Evolutionary conservation across 2,329 filamentous ascomycete genomes (phyloP).

Genomic region (Cryphonectria carpinicola): DNA sequence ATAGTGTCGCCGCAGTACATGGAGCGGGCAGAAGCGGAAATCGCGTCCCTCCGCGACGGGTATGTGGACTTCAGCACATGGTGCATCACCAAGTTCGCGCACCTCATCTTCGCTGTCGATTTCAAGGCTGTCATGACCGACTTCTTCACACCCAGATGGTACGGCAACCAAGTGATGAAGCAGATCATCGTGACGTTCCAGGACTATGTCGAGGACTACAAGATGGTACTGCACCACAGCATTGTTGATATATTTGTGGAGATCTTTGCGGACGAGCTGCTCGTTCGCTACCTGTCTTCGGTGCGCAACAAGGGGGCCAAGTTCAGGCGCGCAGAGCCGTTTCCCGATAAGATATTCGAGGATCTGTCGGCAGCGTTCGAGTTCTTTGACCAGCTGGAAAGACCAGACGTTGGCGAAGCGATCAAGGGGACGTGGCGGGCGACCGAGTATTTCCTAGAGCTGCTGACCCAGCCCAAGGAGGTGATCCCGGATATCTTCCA

Average conservation of each 20-base stretch:
- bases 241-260: constrained; percentile 91
- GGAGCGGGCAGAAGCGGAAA: constrained; percentile 72
- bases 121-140: constrained; percentile 81
- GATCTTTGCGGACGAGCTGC: constrained; percentile 88
- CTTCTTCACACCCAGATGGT: constrained; percentile 93
- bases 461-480: constrained; percentile 78
- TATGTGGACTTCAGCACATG: constrained; percentile 95
- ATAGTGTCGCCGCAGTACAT: constrained; percentile 81
- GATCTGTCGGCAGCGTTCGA: constrained; percentile 89
- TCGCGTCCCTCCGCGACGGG: constrained; percentile 78
- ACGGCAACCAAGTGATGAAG: constrained; percentile 82
- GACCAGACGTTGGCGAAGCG: constrained; percentile 67
- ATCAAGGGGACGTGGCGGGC: constrained; percentile 94
- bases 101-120: constrained; percentile 87
- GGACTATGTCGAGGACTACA: constrained; percentile 91
- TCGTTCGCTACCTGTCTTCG: constrained; percentile 79
- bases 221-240: constrained; percentile 79
- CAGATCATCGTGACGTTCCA: constrained; percentile 94
- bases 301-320: constrained; percentile 90
- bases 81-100: constrained; percentile 85
- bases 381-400: constrained; percentile 77
- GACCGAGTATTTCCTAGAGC: constrained; percentile 78
- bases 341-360: constrained; percentile 90
- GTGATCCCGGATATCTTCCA: constrained; percentile 78
- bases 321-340: constrained; percentile 84